Conservation (phyloP, 2,329 filamentous ascomycete genomes). For the Teratosphaeria nubilosa region DNA sequence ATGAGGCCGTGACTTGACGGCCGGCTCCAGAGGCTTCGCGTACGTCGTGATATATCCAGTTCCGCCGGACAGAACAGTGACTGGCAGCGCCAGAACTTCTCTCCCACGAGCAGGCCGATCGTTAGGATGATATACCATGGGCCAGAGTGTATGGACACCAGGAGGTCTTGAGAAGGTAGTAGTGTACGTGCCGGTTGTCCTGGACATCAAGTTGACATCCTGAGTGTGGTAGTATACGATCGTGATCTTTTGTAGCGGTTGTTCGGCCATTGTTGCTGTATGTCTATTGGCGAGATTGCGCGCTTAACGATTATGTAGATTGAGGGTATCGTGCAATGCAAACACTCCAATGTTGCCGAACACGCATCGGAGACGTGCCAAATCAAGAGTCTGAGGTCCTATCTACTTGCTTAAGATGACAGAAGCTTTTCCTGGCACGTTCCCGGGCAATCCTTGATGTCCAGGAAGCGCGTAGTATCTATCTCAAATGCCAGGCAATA, state of each 20-base stretch:
- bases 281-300: neutral
- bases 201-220: neutral
- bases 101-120: neutral
- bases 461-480: neutral
- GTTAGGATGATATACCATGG: neutral
- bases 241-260: neutral
- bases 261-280: neutral
- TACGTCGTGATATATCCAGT: neutral
- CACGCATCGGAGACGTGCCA: neutral
- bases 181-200: neutral
- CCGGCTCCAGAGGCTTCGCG: neutral
- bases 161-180: neutral
- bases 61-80: neutral
- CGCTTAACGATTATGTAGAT: no score
- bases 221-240: neutral
- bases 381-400: neutral
- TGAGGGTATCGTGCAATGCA: no score
- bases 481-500: neutral
- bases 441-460: neutral
- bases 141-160: neutral
- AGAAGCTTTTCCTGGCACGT: neutral
- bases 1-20: neutral
- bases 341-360: neutral
- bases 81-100: neutral
- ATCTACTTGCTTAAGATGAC: neutral